Evolutionary conservation across 2,329 filamentous ascomycete species (phyloP), one percentile per base, ranked within the genome.

Genomic region (Parastagonospora avenae): DNA sequence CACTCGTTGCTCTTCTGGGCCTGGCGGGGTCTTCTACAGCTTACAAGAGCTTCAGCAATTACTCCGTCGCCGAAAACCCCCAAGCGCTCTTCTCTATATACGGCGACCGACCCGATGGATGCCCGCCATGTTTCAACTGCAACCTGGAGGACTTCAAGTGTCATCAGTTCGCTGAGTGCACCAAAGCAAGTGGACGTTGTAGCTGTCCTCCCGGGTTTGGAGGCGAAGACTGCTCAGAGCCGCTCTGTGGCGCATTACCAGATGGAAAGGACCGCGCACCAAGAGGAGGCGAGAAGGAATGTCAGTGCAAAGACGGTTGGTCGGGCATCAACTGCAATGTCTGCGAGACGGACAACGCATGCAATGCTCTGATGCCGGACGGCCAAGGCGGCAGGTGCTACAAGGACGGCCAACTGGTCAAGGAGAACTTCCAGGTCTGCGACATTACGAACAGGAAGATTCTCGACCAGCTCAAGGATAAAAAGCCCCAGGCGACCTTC

Each of bases 361-460:
- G 94, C 69, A 85, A 94, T 71, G 87, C 90, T 30, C 79, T 99
- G 75, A 96, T 96, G 87, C 90, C 91, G 4, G 86, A 88, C 11
- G 84, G 84, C 3, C 84, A 91, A 54, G 91, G 88, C 39, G 94
- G 92, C 29, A 87, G 96, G 9, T 99, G 94, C 77, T 97, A 97
- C 72, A 88, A 90, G 67, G 88, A 93, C 62, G 93, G 93, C 39
- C 85, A 96, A 61, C 88, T 95, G 9, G 88, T 97, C 57, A 92
- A 94, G 64, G 86, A 95, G 76, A 99, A 97, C 78, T 93, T 92
- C 77, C 95, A 99, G 76, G 94, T 96, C 79, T 99, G 94, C 77
- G 91, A 95, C 74, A 94, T 99, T 60, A 97, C 92, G 48, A 99
- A 99, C 78, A 85, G 86, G 74, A 94, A 96, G 79, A 99, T 99